Evolutionary conservation across 2,329 filamentous ascomycete species (phyloP).

Genomic region (Dothiorella sarmentorum): DNA sequence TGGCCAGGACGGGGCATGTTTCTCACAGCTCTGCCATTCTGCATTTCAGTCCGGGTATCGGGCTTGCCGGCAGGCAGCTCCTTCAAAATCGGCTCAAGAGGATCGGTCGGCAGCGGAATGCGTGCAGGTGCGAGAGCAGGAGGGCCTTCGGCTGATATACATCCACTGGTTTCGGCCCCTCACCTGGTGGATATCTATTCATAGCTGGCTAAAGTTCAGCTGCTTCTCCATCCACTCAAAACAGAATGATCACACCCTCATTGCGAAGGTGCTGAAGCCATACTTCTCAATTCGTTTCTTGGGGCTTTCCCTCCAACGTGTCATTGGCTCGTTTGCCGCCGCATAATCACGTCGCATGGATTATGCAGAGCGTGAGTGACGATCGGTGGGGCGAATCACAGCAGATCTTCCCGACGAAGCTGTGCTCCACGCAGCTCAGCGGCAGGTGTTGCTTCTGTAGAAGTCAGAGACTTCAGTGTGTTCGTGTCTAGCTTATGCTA

Average conservation of each 20-base stretch:
- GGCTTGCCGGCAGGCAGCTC: not conserved
- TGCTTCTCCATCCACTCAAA: not conserved
- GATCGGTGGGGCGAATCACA: not conserved
- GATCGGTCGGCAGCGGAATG: not conserved
- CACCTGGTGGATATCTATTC: not conserved
- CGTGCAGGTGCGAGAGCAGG: not conserved
- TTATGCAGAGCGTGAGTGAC: not conserved
- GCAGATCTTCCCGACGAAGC: too few species aligned
- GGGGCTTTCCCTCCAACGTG: not conserved
- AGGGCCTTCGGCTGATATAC: constrained; percentile 7
- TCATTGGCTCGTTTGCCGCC: not conserved
- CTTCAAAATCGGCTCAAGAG: not conserved
- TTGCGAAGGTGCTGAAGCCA: not conserved
- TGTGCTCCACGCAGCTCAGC: not conserved
- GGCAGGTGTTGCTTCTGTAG: not conserved
- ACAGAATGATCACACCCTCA: not conserved
- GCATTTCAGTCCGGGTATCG: not conserved
- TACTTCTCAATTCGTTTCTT: not conserved
- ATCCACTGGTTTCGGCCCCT: not conserved
- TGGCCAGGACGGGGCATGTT: not conserved
- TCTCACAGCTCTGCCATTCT: not conserved
- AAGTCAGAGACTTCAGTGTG: not conserved
- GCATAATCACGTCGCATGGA: not conserved
- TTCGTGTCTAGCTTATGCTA: not conserved
- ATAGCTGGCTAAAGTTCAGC: not conserved